Base-by-base conservation (phyloP, 345 rosid genomes). In the Hypericum androsaemum region DNA sequence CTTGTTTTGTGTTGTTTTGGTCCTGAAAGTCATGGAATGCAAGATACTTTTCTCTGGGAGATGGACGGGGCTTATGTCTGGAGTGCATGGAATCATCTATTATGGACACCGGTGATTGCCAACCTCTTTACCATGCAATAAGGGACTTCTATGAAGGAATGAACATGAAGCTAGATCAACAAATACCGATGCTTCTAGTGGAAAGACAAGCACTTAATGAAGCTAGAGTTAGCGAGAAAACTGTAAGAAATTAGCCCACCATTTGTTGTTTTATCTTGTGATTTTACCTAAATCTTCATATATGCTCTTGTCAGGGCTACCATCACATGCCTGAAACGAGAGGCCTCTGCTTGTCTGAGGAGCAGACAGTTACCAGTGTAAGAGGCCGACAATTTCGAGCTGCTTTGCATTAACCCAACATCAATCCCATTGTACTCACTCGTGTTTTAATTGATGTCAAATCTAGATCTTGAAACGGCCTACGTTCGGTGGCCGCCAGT, bases 311-410 rank as follows among this genome's bases (percentile, higher is more conserved):
- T 39, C 72, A 92, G 98, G 96, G 94, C 14, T 74, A 83, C 70
- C 88, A 85, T 73, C 95, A 92, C 71, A 75, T 88, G 95, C 98
- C 95, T 22, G 98, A 85, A 77, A 92, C 95, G 46, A 78, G 96
- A 53, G 95, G 98, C n/a, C 74, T 92, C 52, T 88, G 98, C 56
- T 84, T 92, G 59, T 92, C 96, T 14, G 98, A 88, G 72, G 96
- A 92, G 64, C 98, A 84, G 57, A 92, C 95, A 9, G 88, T 88
- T 42, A 67, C 89, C 47, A 87, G 88, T 70, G 98, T 92, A 85
- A 47, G 89, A 61, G 32, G 47, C 48, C 28, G 13, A 28, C 41
- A 38, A 52, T 40, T 58, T 39, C 32, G 5, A 22, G 32, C 32
- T 22, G 32, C 32, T 22, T 22, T 1, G 32, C 4, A 22, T 22